Percentiles rank a stretch among this genome's conserved stretches.
Evolutionary conservation across 2,329 filamentous ascomycete species (phyloP).

Genomic region (Alternaria panax): DNA sequence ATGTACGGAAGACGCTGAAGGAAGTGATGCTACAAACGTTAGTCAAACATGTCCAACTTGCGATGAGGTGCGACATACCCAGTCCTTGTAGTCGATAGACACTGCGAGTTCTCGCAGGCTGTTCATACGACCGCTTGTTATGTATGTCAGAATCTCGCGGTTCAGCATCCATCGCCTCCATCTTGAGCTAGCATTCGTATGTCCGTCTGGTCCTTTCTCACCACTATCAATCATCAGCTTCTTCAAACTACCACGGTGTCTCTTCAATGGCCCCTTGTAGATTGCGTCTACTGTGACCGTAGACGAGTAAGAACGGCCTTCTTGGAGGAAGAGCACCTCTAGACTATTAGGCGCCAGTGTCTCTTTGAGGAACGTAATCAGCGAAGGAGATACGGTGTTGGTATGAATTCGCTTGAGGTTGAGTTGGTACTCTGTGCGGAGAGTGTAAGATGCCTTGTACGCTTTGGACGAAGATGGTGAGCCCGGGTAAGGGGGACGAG

Average conservation of each 20-base stretch:
- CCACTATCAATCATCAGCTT: slow-evolving; percentile 79
- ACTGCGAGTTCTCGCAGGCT: slow-evolving; percentile 75
- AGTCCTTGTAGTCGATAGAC: slow-evolving; percentile 76
- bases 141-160: slow-evolving; percentile 72
- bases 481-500: slow-evolving; percentile 44
- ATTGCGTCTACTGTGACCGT: slow-evolving; percentile 73
- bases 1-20: slow-evolving; percentile 76
- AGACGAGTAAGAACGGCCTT: slow-evolving; percentile 63
- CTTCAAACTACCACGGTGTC: slow-evolving; percentile 74
- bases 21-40: slow-evolving; percentile 71
- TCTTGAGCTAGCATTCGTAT: slow-evolving; percentile 49
- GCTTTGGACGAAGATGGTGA: slow-evolving; percentile 47
- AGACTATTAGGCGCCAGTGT: slow-evolving; percentile 79
- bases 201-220: slow-evolving; percentile 58
- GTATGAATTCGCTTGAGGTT: slow-evolving; percentile 78
- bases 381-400: slow-evolving; percentile 71
- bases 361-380: slow-evolving; percentile 79
- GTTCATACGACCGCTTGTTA: slow-evolving; percentile 79
- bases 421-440: slow-evolving; percentile 56
- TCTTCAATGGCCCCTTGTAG: slow-evolving; percentile 72
- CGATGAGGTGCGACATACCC: slow-evolving; percentile 63
- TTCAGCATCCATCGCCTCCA: slow-evolving; percentile 77
- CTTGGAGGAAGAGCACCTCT: slow-evolving; percentile 81
- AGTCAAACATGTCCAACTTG: slow-evolving; percentile 7
- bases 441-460: slow-evolving; percentile 49